Percentiles rank a stretch among this genome's conserved stretches.
Conservation (phyloP, 2,329 filamentous ascomycete genomes). For the Colletotrichum magnum region DNA sequence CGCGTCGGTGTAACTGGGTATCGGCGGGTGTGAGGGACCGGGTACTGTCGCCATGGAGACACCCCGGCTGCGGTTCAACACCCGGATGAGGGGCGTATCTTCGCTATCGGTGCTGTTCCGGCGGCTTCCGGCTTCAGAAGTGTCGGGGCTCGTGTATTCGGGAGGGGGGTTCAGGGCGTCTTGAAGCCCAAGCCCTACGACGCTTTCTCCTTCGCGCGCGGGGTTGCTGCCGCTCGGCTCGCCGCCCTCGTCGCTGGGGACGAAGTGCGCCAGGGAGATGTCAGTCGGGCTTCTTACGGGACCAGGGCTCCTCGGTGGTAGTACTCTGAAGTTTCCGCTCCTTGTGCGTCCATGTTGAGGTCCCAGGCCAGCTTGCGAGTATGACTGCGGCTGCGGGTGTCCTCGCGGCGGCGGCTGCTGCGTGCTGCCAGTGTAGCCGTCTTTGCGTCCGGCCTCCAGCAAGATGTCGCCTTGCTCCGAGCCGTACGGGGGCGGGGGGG, state of each 20-base stretch:
- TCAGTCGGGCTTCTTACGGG: conserved; percentile 93
- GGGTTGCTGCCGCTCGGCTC: conserved; percentile 69
- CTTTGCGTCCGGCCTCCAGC: conserved; percentile 84
- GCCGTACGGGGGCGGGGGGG: conserved; percentile 95
- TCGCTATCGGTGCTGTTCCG: conserved; percentile 72
- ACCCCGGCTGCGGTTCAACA: conserved; percentile 65
- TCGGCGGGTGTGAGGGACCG: conserved; percentile 70
- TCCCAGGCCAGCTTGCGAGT: conserved; percentile 54
- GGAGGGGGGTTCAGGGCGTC: conserved; percentile 76
- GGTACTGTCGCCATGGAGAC: conserved; percentile 60
- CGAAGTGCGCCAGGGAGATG: conserved; percentile 91
- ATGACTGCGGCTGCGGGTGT: conserved; percentile 60
- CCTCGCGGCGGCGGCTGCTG: conserved; percentile 56
- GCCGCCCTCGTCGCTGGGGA: conserved; percentile 79
- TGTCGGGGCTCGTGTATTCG: conserved; percentile 77
- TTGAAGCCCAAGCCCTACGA: conserved; percentile 63
- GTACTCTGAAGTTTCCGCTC: conserved; percentile 83
- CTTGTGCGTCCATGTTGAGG: conserved; percentile 80
- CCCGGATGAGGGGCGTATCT: conserved; percentile 65
- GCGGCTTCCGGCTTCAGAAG: conserved; percentile 69
- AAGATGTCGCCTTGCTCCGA: conserved; percentile 97
- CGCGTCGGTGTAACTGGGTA: conserved; percentile 87
- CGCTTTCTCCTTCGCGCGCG: conserved; percentile 48
- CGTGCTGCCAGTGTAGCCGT: conserved; percentile 63
- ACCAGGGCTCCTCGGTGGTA: conserved; percentile 86